Percentiles rank a stretch among this genome's conserved stretches.
phyloP scores from a whole-genome alignment of 2,329 filamentous ascomycete genomes.

The Colletotrichum sp. region DNA sequence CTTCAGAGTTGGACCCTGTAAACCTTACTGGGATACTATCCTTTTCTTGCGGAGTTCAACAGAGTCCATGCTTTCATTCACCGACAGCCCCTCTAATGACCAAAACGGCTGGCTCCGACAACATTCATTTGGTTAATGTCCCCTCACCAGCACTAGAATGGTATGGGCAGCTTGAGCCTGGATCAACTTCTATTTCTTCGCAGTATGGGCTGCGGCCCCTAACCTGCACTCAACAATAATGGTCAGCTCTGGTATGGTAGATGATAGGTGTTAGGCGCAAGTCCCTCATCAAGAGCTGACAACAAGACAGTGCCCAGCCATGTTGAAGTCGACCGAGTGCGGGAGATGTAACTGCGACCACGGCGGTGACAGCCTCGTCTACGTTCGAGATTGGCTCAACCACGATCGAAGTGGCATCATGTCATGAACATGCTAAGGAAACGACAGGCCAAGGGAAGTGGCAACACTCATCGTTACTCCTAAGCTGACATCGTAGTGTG shows the following conservation, averaged over 20 bases:
- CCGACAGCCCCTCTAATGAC: not conserved
- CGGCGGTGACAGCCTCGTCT: not conserved
- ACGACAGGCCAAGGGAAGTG: not conserved
- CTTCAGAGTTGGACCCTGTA: not conserved
- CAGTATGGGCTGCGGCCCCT: not conserved
- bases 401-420: not conserved
- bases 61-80: not conserved
- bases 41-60: not conserved
- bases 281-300: accelerated
- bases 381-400: not conserved
- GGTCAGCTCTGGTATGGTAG: not conserved
- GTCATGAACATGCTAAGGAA: not conserved
- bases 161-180: not conserved
- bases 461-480: not conserved
- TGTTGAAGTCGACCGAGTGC: not conserved
- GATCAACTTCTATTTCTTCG: not conserved
- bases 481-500: not conserved
- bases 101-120: not conserved
- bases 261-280: not conserved
- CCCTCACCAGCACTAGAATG: not conserved
- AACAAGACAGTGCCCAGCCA: not conserved
- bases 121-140: not conserved
- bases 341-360: not conserved
- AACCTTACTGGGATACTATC: not conserved
- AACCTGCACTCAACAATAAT: not conserved